phyloP scores from a whole-genome alignment of 257 asterid species.

The Rhazya stricta region DNA sequence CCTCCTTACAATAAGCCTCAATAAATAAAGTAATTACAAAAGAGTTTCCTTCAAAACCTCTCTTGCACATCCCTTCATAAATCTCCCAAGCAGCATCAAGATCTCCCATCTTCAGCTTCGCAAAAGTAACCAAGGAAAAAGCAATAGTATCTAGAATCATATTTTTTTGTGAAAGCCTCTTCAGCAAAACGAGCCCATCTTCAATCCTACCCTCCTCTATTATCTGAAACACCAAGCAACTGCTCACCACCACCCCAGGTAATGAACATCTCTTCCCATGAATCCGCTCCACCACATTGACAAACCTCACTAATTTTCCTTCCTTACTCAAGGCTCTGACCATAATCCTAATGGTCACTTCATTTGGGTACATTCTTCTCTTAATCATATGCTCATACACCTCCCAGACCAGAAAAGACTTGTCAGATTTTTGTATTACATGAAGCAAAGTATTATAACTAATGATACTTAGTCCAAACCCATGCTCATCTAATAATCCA shows the following conservation, averaged over 20 bases:
- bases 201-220: conserved; percentile 48
- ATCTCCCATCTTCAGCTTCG: conserved; percentile 63
- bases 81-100: conserved; percentile 50
- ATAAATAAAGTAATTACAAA: conserved; percentile 50
- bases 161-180: conserved; percentile 57
- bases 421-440: conserved; percentile 54
- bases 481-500: conserved; percentile 45
- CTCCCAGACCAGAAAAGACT: conserved; percentile 46
- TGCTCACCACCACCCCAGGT: conserved; percentile 55
- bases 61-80: conserved; percentile 56
- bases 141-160: conserved; percentile 57
- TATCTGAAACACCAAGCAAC: conserved; percentile 59
- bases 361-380: conserved; percentile 50
- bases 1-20: conserved; percentile 45
- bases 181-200: conserved; percentile 51
- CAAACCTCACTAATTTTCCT: conserved; percentile 51
- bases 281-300: conserved; percentile 54
- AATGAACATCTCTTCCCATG: conserved; percentile 57
- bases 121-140: conserved; percentile 54
- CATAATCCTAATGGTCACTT: conserved; percentile 53
- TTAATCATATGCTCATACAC: conserved; percentile 60
- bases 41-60: conserved; percentile 68
- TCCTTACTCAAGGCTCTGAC: conserved; percentile 61
- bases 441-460: conserved; percentile 66
- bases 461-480: conserved; percentile 47